Conservation (phyloP, 768 basidiomycete species). For the Leccinum arenicola region DNA sequence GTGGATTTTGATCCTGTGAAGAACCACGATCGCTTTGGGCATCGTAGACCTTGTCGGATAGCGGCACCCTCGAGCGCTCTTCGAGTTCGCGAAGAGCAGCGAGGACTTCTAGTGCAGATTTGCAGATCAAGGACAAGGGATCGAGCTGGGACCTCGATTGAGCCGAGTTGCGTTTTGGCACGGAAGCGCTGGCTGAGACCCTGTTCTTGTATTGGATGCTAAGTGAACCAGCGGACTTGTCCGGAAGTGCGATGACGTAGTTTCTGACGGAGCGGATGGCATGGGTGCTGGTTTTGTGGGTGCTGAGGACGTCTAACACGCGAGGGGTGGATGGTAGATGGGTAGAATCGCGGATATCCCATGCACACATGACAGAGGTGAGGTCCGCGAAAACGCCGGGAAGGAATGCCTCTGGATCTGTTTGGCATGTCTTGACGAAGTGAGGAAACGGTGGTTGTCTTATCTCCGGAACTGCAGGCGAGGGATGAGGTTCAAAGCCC, state of each 20-base stretch:
- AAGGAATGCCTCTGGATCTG: conserved; percentile 73
- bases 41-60: conserved; percentile 82
- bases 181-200: conserved; percentile 33
- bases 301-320: conserved; percentile 59
- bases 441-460: conserved; percentile 47
- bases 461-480: conserved; percentile 53
- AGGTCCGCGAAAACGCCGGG: conserved; percentile 80
- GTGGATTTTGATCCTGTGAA: conserved; percentile 33
- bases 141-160: conserved; percentile 43
- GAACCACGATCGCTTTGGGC: conserved; percentile 67
- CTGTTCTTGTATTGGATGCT: conserved; percentile 58
- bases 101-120: conserved; percentile 81
- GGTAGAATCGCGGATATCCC: conserved; percentile 44
- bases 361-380: conserved; percentile 55
- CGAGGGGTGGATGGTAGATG: conserved; percentile 10
- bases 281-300: conserved; percentile 76
- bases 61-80: conserved; percentile 69
- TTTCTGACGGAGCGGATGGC: conserved; percentile 82
- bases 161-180: conserved; percentile 35
- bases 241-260: conserved; percentile 78
- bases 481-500: conserved; percentile 67
- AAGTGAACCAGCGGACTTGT: conserved; percentile 60
- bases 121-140: conserved; percentile 67
- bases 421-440: conserved; percentile 62
- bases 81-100: conserved; percentile 77